Conservation (phyloP, 2,329 filamentous ascomycete species). For the Fonsecaea pedrosoi region DNA sequence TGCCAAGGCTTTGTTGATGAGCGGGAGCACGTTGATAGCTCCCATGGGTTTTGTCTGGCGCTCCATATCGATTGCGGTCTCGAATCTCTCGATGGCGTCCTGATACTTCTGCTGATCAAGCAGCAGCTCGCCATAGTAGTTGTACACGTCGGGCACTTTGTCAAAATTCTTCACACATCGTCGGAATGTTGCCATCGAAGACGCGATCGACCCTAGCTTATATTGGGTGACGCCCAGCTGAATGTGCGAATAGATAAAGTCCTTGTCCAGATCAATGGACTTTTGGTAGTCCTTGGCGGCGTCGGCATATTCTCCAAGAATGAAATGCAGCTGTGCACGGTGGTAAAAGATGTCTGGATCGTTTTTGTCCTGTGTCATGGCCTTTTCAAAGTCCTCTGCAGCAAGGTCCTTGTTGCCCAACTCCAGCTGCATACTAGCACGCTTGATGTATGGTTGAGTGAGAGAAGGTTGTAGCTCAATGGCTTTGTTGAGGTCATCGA, state of each 20-base stretch:
- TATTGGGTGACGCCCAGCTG: slow-evolving; percentile 99
- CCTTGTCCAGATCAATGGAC: slow-evolving; percentile 93
- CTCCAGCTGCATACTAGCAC: slow-evolving; percentile 96
- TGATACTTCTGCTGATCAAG: slow-evolving; percentile 95
- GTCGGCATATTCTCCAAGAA: slow-evolving; percentile 89
- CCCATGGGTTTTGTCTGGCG: slow-evolving; percentile 84
- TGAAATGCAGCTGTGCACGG: slow-evolving; percentile 97
- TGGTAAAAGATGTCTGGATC: slow-evolving; percentile 99
- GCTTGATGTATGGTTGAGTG: slow-evolving; percentile 98
- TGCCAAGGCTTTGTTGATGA: slow-evolving; percentile 98
- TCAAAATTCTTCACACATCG: slow-evolving; percentile 98
- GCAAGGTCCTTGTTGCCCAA: slow-evolving; percentile 86
- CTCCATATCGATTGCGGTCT: slow-evolving; percentile 98
- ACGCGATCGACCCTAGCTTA: slow-evolving; percentile 98
- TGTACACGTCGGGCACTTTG: slow-evolving; percentile 96
- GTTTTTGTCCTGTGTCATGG: slow-evolving; percentile 80
- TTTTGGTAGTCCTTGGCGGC: slow-evolving; percentile 99
- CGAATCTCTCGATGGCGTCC: slow-evolving; percentile 97
- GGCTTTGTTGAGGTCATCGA: slow-evolving; percentile 88
- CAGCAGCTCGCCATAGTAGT: slow-evolving; percentile 97
- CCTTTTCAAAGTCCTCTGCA: slow-evolving; percentile 83
- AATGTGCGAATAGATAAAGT: slow-evolving; percentile 99
- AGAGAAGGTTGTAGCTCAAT: slow-evolving; percentile 85
- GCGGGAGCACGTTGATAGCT: slow-evolving; percentile 93
- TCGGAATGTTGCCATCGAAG: slow-evolving; percentile 97